phyloP scores from a whole-genome alignment of 768 basidiomycete genomes.

The Naganishia randhawae region DNA sequence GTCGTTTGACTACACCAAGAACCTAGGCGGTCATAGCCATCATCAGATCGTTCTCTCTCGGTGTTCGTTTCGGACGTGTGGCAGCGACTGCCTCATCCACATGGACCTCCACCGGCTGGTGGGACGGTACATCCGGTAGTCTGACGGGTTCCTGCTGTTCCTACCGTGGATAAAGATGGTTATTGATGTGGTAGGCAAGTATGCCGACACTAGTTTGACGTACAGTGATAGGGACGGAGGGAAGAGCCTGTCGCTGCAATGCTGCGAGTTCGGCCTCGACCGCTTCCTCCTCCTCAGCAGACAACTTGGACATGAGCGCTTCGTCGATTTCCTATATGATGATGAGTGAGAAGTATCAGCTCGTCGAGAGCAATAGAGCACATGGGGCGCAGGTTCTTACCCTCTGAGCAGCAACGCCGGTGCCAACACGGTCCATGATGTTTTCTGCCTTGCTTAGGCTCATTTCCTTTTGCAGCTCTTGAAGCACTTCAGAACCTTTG shows the following conservation, averaged over 20 bases:
- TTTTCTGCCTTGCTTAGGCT: slow-evolving; percentile 88
- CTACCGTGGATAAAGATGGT: not conserved
- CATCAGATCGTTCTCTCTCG: slow-evolving; percentile 25
- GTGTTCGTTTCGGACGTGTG: not conserved
- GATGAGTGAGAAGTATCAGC: not conserved
- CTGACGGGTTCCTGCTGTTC: slow-evolving; percentile 3
- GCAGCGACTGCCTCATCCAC: slow-evolving; percentile 5
- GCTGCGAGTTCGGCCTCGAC: slow-evolving; percentile 76
- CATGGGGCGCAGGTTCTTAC: too few species aligned
- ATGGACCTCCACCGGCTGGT: not conserved
- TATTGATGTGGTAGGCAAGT: not conserved
- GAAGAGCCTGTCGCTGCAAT: slow-evolving; percentile 56
- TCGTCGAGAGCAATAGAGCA: slow-evolving; percentile 13
- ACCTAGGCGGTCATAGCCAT: slow-evolving; percentile 21
- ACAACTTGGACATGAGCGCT: slow-evolving; percentile 74
- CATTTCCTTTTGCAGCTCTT: slow-evolving; percentile 91
- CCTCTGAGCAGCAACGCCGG: slow-evolving; percentile 85
- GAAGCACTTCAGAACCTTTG: slow-evolving; percentile 88
- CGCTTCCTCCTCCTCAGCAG: slow-evolving; percentile 85
- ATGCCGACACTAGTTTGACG: not conserved
- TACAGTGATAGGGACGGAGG: not conserved
- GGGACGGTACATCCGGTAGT: slow-evolving; percentile 1
- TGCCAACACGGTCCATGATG: slow-evolving; percentile 83
- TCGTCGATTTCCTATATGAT: slow-evolving; percentile 81
- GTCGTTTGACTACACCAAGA: too few species aligned